Percentiles rank a stretch among this genome's conserved stretches.
Conservation (phyloP, 345 rosid species). For the Lenwebbia sp. region DNA sequence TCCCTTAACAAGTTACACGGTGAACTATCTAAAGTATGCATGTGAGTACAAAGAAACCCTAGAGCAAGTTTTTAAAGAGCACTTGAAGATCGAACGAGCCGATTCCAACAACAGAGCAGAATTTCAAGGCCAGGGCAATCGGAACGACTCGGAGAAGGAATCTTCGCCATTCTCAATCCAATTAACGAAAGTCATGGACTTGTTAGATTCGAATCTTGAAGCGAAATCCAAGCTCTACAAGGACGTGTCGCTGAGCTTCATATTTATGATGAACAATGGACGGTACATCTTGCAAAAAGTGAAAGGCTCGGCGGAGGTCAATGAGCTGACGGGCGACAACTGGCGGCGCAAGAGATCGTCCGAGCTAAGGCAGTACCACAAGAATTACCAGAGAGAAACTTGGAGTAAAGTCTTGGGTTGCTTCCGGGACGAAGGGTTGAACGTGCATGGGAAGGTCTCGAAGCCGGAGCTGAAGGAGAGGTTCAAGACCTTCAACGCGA, state of each 20-base stretch:
- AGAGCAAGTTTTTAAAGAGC: slow-evolving; percentile 75
- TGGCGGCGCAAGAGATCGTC: slow-evolving; percentile 73
- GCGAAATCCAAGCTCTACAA: slow-evolving; percentile 60
- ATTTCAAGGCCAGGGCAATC: slow-evolving; percentile 1
- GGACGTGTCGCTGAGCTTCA: slow-evolving; percentile 50
- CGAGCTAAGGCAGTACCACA: slow-evolving; percentile 69
- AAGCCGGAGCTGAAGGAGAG: slow-evolving; percentile 80
- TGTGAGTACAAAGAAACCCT: slow-evolving; percentile 70
- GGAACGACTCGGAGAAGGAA: neutral
- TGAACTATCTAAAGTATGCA: slow-evolving; percentile 67
- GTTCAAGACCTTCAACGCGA: slow-evolving; percentile 73
- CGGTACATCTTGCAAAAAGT: slow-evolving; percentile 83
- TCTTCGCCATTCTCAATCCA: slow-evolving; percentile 42
- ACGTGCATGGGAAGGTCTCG: slow-evolving; percentile 53
- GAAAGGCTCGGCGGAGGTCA: slow-evolving; percentile 57
- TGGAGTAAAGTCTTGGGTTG: slow-evolving; percentile 70
- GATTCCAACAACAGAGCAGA: slow-evolving; percentile 31
- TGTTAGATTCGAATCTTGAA: slow-evolving; percentile 53
- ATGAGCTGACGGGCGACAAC: slow-evolving; percentile 45
- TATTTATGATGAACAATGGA: slow-evolving; percentile 98
- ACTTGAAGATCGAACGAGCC: slow-evolving; percentile 58
- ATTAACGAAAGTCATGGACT: slow-evolving; percentile 54
- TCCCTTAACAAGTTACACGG: slow-evolving; percentile 75
- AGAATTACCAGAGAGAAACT: slow-evolving; percentile 74
- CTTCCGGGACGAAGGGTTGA: slow-evolving; percentile 59